Conservation (phyloP, 805 yeast genomes). For the Sugiyamaella americana region DNA sequence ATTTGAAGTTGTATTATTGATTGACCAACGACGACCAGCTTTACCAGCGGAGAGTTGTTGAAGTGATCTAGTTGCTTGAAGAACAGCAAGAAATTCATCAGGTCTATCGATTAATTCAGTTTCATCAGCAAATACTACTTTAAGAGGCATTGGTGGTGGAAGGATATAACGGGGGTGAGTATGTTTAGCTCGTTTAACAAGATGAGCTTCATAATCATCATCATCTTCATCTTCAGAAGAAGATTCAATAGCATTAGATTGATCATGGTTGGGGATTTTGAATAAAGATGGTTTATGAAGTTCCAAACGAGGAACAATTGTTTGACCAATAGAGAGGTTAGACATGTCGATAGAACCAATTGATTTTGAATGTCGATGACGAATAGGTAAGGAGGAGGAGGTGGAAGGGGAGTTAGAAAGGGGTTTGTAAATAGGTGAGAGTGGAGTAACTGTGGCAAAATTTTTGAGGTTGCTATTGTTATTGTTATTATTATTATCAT, state of each 20-base stretch:
- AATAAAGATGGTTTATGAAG: neutral
- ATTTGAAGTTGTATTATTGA: neutral
- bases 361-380: constrained; percentile 14
- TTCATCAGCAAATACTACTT: constrained; percentile 24
- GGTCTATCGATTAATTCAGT: constrained; percentile 24
- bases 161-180: neutral
- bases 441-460: neutral
- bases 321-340: constrained; percentile 1
- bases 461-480: too few species aligned
- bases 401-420: too few species aligned
- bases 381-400: neutral
- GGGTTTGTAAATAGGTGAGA: too few species aligned
- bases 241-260: constrained; percentile 1
- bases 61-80: constrained; percentile 38
- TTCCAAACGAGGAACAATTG: constrained; percentile 6
- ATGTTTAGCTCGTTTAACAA: neutral
- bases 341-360: constrained; percentile 7
- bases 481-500: too few species aligned
- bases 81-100: constrained; percentile 34
- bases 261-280: neutral
- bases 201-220: neutral
- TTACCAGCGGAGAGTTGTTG: constrained; percentile 34
- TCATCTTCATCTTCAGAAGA: neutral
- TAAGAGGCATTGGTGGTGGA: constrained; percentile 32
- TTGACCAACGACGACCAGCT: constrained; percentile 23